These are phyloP conservation scores for Brassica rapa DNA, from an alignment of 345 rosid species.

Conservation along the genomic window DNA sequence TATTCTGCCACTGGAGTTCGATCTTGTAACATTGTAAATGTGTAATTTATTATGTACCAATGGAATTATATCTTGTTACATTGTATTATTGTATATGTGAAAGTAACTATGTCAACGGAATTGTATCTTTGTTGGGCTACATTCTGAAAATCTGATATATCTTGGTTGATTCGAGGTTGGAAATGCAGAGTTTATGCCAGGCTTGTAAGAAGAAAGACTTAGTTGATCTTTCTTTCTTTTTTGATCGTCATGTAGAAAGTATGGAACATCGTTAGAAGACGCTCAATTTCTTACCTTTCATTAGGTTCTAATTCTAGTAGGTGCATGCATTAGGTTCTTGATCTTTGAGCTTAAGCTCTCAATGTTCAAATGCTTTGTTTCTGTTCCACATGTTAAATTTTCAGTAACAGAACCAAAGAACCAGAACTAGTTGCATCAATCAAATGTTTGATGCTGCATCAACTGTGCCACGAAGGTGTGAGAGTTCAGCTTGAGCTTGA, in stretches of 20 bases:
- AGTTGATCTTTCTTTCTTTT: background rate
- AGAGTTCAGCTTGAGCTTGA: constrained; percentile 5
- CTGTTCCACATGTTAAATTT: background rate
- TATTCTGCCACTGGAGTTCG: background rate
- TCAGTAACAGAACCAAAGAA: background rate
- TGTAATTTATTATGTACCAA: constrained; percentile 4
- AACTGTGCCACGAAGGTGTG: background rate
- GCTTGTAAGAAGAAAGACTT: background rate
- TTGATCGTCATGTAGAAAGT: background rate
- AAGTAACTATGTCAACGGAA: constrained; percentile 23
- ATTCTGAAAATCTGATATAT: background rate
- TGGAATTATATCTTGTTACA: constrained; percentile 4
- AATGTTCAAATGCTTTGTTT: background rate
- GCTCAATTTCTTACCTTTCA: background rate
- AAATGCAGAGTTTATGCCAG: background rate
- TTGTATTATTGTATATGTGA: constrained; percentile 1
- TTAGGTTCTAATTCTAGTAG: background rate
- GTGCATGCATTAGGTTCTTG: background rate
- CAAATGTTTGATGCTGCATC: background rate
- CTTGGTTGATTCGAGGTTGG: background rate
- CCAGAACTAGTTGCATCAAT: background rate
- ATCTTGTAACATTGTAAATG: constrained; percentile 9
- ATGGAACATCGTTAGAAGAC: background rate
- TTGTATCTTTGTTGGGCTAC: background rate
- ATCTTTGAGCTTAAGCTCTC: background rate